These are phyloP conservation scores for Phytophthora lateralis DNA, from an alignment of 352 stramenopile species.

Conservation along the genomic window DNA sequence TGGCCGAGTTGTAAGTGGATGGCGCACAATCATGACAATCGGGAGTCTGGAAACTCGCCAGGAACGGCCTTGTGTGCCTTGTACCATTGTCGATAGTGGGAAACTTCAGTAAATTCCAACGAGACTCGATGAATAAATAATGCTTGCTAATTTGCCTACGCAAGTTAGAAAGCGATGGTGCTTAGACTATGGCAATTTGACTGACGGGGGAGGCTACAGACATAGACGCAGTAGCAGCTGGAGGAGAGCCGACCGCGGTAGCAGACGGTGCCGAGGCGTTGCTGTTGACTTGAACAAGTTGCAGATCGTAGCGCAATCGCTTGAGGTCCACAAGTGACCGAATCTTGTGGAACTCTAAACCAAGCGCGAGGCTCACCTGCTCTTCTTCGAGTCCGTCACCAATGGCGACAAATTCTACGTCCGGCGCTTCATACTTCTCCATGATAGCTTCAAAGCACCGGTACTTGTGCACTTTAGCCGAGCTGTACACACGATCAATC, in stretches of 20 bases:
- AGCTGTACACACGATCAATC: conserved; percentile 80
- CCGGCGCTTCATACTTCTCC: conserved; percentile 46
- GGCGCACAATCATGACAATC: conserved; percentile 63
- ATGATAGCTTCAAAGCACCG: conserved; percentile 81
- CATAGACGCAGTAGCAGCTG: conserved; percentile 15
- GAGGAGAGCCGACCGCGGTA: conserved; percentile 10
- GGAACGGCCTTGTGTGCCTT: conserved; percentile 63
- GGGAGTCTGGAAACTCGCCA: conserved; percentile 53
- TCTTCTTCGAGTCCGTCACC: conserved; percentile 83
- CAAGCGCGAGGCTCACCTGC: conserved; percentile 67
- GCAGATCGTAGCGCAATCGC: conserved; percentile 61
- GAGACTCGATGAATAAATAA: too few species aligned
- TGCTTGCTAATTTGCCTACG: background rate
- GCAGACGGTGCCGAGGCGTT: conserved; percentile 11
- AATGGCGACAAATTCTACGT: conserved; percentile 77
- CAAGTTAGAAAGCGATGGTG: background rate
- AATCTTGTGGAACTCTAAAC: conserved; percentile 80
- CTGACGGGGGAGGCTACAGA: conserved; percentile 26
- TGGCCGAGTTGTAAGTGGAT: conserved; percentile 67
- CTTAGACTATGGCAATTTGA: conserved; percentile 37
- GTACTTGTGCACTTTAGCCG: conserved; percentile 78
- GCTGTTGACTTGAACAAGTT: conserved; percentile 42
- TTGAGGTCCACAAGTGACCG: conserved; percentile 66
- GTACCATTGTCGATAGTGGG: conserved; percentile 73
- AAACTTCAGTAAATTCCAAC: conserved; percentile 40